Evolutionary conservation across 2,329 filamentous ascomycete species (phyloP).

Genomic region (Alternaria sp.): DNA sequence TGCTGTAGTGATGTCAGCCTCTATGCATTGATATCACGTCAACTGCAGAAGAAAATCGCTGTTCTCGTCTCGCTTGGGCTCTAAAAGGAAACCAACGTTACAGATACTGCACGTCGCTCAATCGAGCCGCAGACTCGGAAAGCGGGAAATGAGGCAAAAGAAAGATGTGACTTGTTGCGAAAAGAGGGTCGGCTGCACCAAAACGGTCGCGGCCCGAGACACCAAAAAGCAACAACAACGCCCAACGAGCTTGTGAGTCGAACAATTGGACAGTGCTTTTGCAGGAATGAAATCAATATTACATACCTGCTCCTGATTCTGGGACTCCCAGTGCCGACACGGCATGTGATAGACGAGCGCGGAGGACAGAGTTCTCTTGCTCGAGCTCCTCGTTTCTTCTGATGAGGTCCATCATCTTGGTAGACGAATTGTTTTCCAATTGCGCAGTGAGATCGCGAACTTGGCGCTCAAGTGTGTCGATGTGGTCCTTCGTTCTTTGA

Average conservation of each 20-base stretch:
- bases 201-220: conserved; percentile 37
- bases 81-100: conserved; percentile 24
- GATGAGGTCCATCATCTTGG: conserved; percentile 61
- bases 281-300: conserved; percentile 23
- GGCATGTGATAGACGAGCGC: conserved; percentile 59
- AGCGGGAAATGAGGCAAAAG: conserved; percentile 18
- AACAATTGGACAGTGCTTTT: conserved; percentile 40
- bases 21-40: conserved; percentile 32
- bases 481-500: conserved; percentile 67
- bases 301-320: conserved; percentile 51
- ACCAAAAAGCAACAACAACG: conserved; percentile 41
- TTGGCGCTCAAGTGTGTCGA: conserved; percentile 64
- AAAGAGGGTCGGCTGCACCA: conserved; percentile 31
- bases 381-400: conserved; percentile 64
- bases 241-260: conserved; percentile 21
- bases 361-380: conserved; percentile 63
- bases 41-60: conserved; percentile 14
- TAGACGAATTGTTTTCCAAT: conserved; percentile 55
- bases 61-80: conserved; percentile 19
- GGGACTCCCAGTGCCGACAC: conserved; percentile 51
- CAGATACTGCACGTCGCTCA: conserved; percentile 39
- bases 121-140: conserved; percentile 27
- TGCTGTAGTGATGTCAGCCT: conserved; percentile 30
- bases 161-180: conserved; percentile 27
- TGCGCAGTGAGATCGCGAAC: conserved; percentile 62